These are phyloP conservation scores for Penicillium sp. DNA, from an alignment of 2,329 filamentous ascomycete genomes.

Conservation along the genomic window DNA sequence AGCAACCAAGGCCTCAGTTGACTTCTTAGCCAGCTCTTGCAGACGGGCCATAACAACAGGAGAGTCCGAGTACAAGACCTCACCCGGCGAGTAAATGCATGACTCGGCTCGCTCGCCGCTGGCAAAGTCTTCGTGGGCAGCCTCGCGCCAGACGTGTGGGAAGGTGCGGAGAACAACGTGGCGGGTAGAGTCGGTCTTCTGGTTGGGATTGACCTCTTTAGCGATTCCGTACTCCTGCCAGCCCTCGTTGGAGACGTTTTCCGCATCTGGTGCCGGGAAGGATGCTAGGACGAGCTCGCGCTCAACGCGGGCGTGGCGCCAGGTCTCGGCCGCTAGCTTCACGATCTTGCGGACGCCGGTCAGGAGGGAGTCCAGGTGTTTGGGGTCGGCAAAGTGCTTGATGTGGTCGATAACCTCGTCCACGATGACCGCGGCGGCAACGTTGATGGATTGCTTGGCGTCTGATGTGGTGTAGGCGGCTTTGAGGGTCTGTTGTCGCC, in stretches of 20 bases:
- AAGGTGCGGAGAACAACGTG: constrained; percentile 52
- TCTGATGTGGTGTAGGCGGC: constrained; percentile 57
- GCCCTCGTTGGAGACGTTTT: constrained; percentile 34
- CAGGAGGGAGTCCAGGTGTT: constrained; percentile 51
- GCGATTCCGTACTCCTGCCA: constrained; percentile 38
- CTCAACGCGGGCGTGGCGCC: constrained; percentile 58
- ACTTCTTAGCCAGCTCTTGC: constrained; percentile 40
- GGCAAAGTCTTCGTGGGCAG: constrained; percentile 49
- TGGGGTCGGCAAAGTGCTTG: constrained; percentile 53
- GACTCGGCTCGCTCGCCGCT: constrained; percentile 45
- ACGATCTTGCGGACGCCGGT: constrained; percentile 55
- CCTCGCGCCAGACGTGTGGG: constrained; percentile 54
- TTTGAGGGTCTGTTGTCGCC: constrained; percentile 58
- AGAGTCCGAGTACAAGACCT: constrained; percentile 52
- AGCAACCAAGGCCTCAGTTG: constrained; percentile 13
- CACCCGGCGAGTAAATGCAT: constrained; percentile 51
- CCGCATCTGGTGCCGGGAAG: constrained; percentile 45
- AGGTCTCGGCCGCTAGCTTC: constrained; percentile 58
- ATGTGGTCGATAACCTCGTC: constrained; percentile 57
- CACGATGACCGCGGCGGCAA: constrained; percentile 55
- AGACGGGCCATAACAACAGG: constrained; percentile 40
- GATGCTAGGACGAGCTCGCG: constrained; percentile 54
- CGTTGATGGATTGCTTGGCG: constrained; percentile 57
- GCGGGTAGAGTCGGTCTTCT: constrained; percentile 29
- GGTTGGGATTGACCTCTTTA: constrained; percentile 16